These are phyloP conservation scores for Solanum paucissectum DNA, from an alignment of 257 asterid genomes.

Conservation along the genomic window DNA sequence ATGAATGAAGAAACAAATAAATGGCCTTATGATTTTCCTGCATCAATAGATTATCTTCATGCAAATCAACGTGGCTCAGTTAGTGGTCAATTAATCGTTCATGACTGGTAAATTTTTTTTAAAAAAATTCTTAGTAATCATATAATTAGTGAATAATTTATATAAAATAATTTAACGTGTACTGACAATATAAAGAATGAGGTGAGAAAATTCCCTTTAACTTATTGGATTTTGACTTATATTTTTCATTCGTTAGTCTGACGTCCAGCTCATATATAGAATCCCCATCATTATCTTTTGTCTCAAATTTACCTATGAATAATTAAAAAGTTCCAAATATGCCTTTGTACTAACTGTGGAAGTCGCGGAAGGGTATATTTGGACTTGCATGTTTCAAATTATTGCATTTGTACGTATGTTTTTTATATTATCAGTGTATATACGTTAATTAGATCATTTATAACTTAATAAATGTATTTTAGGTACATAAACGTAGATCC, in stretches of 20 bases:
- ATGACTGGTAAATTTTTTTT: slow-evolving; percentile 22
- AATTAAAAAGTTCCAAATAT: background rate
- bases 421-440: background rate
- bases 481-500: slow-evolving; percentile 3
- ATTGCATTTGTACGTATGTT: background rate
- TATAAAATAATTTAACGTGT: background rate
- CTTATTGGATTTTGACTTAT: background rate
- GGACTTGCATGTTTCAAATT: background rate
- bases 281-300: too few relatives aligned
- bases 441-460: background rate
- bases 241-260: background rate
- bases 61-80: slow-evolving; percentile 41
- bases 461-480: background rate
- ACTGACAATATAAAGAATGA: background rate
- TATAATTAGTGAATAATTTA: background rate
- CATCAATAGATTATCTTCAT: slow-evolving; percentile 38
- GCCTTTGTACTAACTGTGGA: background rate
- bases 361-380: background rate
- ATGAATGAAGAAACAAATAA: slow-evolving; percentile 30
- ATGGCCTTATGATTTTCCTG: slow-evolving; percentile 81
- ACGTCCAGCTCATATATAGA: too few relatives aligned
- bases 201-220: background rate
- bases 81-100: slow-evolving; percentile 46
- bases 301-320: too few relatives aligned
- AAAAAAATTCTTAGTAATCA: background rate